These are phyloP conservation scores for Amanita brunnescens DNA, from an alignment of 768 basidiomycete genomes.

Conservation along the genomic window DNA sequence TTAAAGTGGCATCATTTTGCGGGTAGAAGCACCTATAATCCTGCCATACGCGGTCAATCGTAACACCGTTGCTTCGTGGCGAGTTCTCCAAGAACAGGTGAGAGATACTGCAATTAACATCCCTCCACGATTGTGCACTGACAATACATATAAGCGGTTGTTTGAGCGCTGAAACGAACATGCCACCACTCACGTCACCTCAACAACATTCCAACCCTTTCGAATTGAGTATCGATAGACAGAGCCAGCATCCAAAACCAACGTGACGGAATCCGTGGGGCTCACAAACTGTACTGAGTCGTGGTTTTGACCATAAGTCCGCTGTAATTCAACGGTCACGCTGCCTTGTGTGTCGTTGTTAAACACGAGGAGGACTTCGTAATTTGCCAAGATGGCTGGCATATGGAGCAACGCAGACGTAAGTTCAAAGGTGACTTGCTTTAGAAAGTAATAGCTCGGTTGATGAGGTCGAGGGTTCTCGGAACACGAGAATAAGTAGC, in stretches of 20 bases:
- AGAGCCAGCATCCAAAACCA: slow-evolving; percentile 61
- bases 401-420: slow-evolving; percentile 27
- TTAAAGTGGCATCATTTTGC: not conserved
- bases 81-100: slow-evolving; percentile 42
- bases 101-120: slow-evolving; percentile 52
- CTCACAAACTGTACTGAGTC: slow-evolving; percentile 48
- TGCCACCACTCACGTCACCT: slow-evolving; percentile 50
- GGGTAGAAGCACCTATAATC: slow-evolving; percentile 45
- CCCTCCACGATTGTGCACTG: slow-evolving; percentile 61
- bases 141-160: not conserved
- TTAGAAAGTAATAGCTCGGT: not conserved
- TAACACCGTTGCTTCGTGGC: slow-evolving; percentile 40
- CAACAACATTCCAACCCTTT: slow-evolving; percentile 53
- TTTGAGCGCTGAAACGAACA: not conserved
- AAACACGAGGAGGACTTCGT: slow-evolving; percentile 62
- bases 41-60: slow-evolving; percentile 58
- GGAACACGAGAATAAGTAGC: slow-evolving; percentile 12
- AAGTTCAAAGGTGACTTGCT: slow-evolving; percentile 14
- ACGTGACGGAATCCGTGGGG: slow-evolving; percentile 54
- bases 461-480: slow-evolving; percentile 3
- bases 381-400: slow-evolving; percentile 50
- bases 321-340: slow-evolving; percentile 54
- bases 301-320: slow-evolving; percentile 51
- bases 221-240: slow-evolving; percentile 66
- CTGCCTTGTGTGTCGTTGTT: slow-evolving; percentile 61